phyloP scores from a whole-genome alignment of 495 filamentous ascomycete genomes.

The Penicillium nucicola region DNA sequence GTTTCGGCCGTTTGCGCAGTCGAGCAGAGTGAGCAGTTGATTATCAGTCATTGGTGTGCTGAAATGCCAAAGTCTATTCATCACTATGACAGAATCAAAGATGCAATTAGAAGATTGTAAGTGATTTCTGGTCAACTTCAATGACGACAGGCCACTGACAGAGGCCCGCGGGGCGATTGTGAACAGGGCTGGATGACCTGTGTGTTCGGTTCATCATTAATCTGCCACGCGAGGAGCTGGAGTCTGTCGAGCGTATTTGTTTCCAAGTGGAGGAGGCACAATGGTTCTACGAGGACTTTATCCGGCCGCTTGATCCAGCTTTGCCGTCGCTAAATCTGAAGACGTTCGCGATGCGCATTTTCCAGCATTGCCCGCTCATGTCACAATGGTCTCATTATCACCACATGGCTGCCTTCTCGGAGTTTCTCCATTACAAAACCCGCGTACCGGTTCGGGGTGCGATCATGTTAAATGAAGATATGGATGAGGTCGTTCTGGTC shows the following conservation, averaged over 20 bases:
- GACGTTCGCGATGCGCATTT: constrained; percentile 81
- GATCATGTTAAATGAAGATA: constrained; percentile 83
- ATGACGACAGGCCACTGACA: constrained; percentile 5
- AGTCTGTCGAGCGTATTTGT: constrained; percentile 86
- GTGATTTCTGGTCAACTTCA: constrained; percentile 28
- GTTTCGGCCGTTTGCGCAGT: constrained; percentile 20
- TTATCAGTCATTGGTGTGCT: constrained; percentile 12
- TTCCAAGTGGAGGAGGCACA: constrained; percentile 99
- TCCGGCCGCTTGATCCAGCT: constrained; percentile 81
- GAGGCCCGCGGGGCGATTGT: constrained; percentile 5
- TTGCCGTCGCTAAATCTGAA: constrained; percentile 81
- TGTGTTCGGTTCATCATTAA: constrained; percentile 96
- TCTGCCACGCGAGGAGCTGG: constrained; percentile 83
- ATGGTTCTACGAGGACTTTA: constrained; percentile 99
- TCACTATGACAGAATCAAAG: constrained; percentile 73
- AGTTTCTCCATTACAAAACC: constrained; percentile 91
- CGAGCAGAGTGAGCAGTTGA: neutral
- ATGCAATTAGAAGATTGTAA: constrained; percentile 87
- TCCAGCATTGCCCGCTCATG: constrained; percentile 87
- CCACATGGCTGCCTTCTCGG: constrained; percentile 76
- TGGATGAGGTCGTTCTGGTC: constrained; percentile 89
- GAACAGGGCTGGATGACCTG: constrained; percentile 86
- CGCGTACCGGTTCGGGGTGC: constrained; percentile 90
- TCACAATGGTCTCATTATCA: constrained; percentile 73
- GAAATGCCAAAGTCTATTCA: constrained; percentile 42